Conservation (phyloP, 139 green algal species). For the Volvox reticuliferus region DNA sequence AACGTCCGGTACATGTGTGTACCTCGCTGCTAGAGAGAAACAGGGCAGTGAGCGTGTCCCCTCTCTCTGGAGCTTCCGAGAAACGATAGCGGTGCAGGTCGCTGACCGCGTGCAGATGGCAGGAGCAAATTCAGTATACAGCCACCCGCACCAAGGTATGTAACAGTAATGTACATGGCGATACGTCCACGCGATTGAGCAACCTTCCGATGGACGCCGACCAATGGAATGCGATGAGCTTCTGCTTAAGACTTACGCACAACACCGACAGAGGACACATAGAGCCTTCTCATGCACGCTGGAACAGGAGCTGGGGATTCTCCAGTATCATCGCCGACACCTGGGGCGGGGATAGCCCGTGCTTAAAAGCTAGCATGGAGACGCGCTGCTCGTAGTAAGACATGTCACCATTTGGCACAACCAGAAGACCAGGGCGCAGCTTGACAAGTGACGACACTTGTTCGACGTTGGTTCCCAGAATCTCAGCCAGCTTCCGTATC, state of each 20-base stretch:
- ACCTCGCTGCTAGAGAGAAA: too few species aligned
- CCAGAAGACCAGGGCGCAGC: constrained; percentile 25
- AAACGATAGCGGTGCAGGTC: too few species aligned
- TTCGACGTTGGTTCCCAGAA: not conserved
- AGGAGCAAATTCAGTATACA: not conserved
- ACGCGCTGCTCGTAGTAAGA: constrained; percentile 35
- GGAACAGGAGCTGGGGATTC: constrained; percentile 11
- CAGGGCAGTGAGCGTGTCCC: too few species aligned
- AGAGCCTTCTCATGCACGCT: not conserved
- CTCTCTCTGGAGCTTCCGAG: too few species aligned
- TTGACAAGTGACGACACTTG: not conserved
- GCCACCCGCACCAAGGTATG: not conserved
- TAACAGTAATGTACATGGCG: constrained; percentile 5
- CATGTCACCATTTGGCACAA: constrained; percentile 15
- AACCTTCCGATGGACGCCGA: too few species aligned
- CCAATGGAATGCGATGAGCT: not conserved
- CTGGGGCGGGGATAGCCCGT: not conserved
- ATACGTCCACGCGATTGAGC: too few species aligned
- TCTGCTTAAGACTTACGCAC: not conserved
- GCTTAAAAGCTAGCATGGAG: not conserved
- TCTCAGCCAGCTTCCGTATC: constrained; percentile 29
- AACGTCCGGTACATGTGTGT: too few species aligned
- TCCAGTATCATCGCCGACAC: not conserved
- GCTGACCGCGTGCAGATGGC: too few species aligned
- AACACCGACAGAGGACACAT: not conserved